Evolutionary conservation across 2,329 filamentous ascomycete genomes (phyloP), one percentile per base, ranked within the genome.

Genomic region (Fusarium coicis): DNA sequence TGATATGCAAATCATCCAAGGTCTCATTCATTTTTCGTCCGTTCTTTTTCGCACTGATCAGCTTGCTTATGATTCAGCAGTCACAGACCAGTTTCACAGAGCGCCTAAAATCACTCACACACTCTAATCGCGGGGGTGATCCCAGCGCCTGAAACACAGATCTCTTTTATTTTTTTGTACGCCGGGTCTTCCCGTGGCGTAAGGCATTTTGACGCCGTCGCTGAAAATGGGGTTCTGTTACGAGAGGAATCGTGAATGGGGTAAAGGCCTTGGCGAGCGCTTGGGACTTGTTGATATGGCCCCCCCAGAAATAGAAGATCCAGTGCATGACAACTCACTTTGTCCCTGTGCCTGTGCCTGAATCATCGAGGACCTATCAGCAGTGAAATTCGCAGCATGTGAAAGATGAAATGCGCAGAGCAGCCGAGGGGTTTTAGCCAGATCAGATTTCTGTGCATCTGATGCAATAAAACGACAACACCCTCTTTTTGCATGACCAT

Each of bases 1-100:
- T 37, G 36, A 49, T 70, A 69, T 69, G 66, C 66, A 70, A 69
- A 70, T 71, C 68, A 71, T 70, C 28, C 43, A 44, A 37, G 67
- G 47, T 56, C 32, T 49, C 44, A 21, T 49, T 49, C 40, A 21
- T 49, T 66, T 50, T 52, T 63, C 56, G 50, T 40, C 63, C 60
- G 44, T 49, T 50, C 55, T 37, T 57, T 42, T 43, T 46, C 54
- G 61, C 69, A 64, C 57, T 49, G 50, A 57, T 43, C 52, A 30
- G 4, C 44, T 28, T 19, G 18, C 36, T 37, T 37, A 15, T 16
- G 28, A 49, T 32, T 40, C 46, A 56, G 64, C 16, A 23, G 56
- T 72, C 68, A 72, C 59, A 39, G 55, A 49, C 47, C 70, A 52
- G 60, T 73, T 72, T 65, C 63, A 68, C 57, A 60, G 70, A 46